A percentile compares a stretch with the other conserved stretches of the same genome.
Conservation (phyloP, 306 rosid genomes). For the Acacia confusa region DNA sequence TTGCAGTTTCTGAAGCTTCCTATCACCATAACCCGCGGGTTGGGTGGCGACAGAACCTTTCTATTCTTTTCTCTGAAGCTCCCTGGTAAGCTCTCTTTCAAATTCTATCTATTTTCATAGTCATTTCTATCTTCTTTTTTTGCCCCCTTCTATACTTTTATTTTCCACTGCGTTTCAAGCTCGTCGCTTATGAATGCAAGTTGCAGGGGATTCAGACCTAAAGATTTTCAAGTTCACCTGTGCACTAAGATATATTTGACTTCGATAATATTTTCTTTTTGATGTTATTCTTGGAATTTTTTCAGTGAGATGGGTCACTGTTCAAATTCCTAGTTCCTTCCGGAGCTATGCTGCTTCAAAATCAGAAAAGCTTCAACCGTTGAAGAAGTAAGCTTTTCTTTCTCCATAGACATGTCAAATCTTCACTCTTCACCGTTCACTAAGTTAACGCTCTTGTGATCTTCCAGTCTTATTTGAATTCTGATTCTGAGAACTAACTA, state of each 20-base stretch:
- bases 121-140: neutral
- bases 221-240: neutral
- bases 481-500: neutral
- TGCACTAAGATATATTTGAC: neutral
- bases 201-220: neutral
- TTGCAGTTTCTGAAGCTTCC: conserved; percentile 53
- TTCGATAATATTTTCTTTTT: conserved; percentile 5
- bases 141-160: neutral
- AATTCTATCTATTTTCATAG: neutral
- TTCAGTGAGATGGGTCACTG: conserved; percentile 45
- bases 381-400: conserved; percentile 61
- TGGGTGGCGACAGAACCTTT: conserved; percentile 32
- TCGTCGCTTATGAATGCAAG: conserved; percentile 1
- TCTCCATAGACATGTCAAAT: neutral
- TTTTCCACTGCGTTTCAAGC: conserved; percentile 14
- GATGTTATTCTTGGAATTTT: conserved; percentile 22
- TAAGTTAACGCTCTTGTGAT: neutral
- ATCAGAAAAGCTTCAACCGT: conserved; percentile 48
- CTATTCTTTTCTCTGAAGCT: conserved; percentile 32
- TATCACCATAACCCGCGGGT: conserved; percentile 34
- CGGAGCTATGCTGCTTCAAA: conserved; percentile 58
- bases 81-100: conserved; percentile 26
- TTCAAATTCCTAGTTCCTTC: conserved; percentile 36
- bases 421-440: neutral
- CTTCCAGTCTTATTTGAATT: neutral